phyloP scores from a whole-genome alignment of 768 basidiomycete species.

The Tylopilus rubrobrunneus region DNA sequence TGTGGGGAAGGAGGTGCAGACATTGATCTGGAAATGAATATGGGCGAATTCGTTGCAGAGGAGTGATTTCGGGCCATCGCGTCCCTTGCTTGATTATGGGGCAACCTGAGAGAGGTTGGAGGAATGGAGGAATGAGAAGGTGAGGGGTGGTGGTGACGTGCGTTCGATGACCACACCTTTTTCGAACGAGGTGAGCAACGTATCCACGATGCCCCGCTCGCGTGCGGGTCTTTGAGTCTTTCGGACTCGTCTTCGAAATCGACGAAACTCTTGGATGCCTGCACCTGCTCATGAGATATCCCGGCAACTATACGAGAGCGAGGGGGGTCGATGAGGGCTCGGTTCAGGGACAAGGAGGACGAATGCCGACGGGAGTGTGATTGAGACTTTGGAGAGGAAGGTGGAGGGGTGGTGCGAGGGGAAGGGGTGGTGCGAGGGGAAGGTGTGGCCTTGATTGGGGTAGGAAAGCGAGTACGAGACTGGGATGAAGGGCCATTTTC shows the following conservation, averaged over 20 bases:
- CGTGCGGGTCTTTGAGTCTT: conserved; percentile 51
- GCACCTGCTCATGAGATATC: conserved; percentile 62
- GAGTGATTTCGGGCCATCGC: conserved; percentile 39
- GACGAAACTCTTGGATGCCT: conserved; percentile 75
- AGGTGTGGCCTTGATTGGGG: not conserved
- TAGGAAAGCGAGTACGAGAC: conserved; percentile 12
- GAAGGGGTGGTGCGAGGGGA: too few species aligned
- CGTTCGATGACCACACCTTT: conserved; percentile 25
- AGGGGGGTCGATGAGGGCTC: conserved; percentile 48
- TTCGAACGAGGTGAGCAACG: conserved; percentile 29
- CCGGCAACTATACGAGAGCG: conserved; percentile 69
- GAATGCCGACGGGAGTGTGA: conserved; percentile 27
- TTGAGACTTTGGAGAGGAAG: conserved; percentile 20
- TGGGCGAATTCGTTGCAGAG: conserved; percentile 44
- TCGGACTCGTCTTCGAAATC: conserved; percentile 81
- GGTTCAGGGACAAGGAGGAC: conserved; percentile 30
- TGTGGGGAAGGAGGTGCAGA: conserved; percentile 36
- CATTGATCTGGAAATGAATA: conserved; percentile 34
- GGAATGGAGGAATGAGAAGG: conserved; percentile 9
- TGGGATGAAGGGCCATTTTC: conserved; percentile 6
- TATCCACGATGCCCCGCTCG: conserved; percentile 31
- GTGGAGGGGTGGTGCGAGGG: conserved; percentile 13
- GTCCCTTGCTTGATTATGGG: conserved; percentile 16
- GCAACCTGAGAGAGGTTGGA: conserved; percentile 8
- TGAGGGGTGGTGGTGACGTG: conserved; percentile 6